Conservation (phyloP, 192 early-diverging fungal species). For the Rhizoclosmatium sp. region DNA sequence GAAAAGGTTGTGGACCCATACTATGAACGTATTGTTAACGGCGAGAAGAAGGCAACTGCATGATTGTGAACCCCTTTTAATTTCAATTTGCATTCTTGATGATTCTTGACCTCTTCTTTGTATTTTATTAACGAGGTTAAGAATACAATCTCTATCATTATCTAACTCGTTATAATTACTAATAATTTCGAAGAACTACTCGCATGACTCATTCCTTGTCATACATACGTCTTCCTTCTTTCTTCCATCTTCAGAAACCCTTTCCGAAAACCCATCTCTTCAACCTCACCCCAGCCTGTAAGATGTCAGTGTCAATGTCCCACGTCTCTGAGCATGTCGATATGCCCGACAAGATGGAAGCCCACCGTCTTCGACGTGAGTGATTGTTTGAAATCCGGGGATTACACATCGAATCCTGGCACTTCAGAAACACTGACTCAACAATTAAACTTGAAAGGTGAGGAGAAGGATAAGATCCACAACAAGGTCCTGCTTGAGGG, state of each 20-base stretch:
- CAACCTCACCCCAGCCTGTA: background rate
- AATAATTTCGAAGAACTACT: background rate
- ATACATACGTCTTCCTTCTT: too few relatives aligned
- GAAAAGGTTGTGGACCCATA: conserved; percentile 12
- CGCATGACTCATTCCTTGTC: background rate
- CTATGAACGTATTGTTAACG: conserved; percentile 18
- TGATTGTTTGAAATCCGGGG: background rate
- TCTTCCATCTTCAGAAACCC: background rate
- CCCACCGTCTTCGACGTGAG: conserved; percentile 8
- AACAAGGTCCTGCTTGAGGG: conserved; percentile 28
- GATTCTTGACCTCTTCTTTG: background rate
- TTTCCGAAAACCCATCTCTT: background rate
- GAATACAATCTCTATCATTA: background rate
- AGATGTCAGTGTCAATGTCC: conserved; percentile 11
- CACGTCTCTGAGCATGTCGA: conserved; percentile 14
- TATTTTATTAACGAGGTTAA: background rate
- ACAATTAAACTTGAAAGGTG: too few relatives aligned
- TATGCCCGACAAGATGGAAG: conserved; percentile 25
- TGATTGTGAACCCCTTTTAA: background rate
- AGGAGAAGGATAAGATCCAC: conserved; percentile 21
- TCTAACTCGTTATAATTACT: background rate
- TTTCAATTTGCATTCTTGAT: background rate
- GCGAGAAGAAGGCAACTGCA: background rate
- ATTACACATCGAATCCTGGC: background rate
- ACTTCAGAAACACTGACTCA: too few relatives aligned